Evolutionary conservation across 768 basidiomycete species (phyloP).

Genomic region (Lentinula sp.): DNA sequence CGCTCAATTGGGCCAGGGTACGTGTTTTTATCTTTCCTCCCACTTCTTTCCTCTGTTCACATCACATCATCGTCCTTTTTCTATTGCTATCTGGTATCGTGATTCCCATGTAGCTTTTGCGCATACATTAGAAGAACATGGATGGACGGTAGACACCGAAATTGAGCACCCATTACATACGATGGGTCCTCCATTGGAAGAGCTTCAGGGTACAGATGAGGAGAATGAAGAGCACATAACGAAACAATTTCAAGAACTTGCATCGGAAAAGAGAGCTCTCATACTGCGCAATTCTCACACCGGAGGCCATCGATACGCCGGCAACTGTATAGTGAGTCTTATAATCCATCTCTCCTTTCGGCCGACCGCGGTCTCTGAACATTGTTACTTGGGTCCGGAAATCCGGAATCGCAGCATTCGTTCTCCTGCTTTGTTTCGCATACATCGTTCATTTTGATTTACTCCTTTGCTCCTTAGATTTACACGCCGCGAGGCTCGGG

Average conservation of each 20-base stretch:
- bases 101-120: slow-evolving; percentile 45
- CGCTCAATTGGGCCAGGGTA: slow-evolving; percentile 74
- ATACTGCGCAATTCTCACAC: slow-evolving; percentile 86
- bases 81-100: slow-evolving; percentile 11
- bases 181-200: slow-evolving; percentile 54
- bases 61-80: slow-evolving; percentile 2
- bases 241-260: slow-evolving; percentile 46
- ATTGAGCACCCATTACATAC: slow-evolving; percentile 50
- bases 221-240: slow-evolving; percentile 53
- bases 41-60: background rate
- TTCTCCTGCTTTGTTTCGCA: background rate
- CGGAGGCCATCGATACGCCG: slow-evolving; percentile 90
- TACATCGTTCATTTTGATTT: background rate
- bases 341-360: background rate
- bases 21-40: slow-evolving; percentile 14
- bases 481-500: slow-evolving; percentile 81
- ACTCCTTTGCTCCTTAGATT: slow-evolving; percentile 41
- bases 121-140: slow-evolving; percentile 53
- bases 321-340: slow-evolving; percentile 77
- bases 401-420: background rate
- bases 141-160: slow-evolving; percentile 74
- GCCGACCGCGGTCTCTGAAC: background rate
- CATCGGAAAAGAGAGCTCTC: slow-evolving; percentile 60
- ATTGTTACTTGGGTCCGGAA: background rate
- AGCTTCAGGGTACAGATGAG: slow-evolving; percentile 40